Percentiles rank a stretch among this genome's conserved stretches.
Evolutionary conservation across 73 alveolate species (phyloP).

Genomic region (Symbiodinium natans): DNA sequence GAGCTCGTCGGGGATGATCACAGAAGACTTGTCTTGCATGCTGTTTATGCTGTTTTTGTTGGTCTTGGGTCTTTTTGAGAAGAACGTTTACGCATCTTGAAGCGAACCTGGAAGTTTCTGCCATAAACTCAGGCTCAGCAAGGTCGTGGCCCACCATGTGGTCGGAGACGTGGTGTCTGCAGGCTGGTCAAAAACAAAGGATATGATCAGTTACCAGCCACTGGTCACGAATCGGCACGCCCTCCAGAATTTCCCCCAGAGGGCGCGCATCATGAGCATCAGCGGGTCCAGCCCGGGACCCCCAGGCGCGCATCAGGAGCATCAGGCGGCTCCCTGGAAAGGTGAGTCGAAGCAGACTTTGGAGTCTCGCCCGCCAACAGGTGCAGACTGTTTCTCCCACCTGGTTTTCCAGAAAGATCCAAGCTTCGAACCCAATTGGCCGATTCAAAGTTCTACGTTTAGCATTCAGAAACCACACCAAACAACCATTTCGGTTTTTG

Average conservation of each 20-base stretch:
- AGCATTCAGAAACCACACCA: too few species aligned
- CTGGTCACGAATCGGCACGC: background rate
- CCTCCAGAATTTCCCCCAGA: background rate
- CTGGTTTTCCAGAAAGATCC: too few species aligned
- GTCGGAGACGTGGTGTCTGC: background rate
- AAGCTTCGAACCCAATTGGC: too few species aligned
- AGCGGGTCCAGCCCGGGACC: too few species aligned
- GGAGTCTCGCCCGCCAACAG: background rate
- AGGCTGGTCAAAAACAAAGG: background rate
- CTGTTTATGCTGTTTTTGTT: background rate
- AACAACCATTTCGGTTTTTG: too few species aligned
- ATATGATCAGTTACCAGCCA: background rate
- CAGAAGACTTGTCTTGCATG: background rate
- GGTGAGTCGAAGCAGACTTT: background rate
- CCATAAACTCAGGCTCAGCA: background rate
- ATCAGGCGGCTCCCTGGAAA: too few species aligned
- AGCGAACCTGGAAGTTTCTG: background rate
- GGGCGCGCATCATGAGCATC: too few species aligned
- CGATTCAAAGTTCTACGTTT: too few species aligned
- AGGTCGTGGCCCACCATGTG: constrained; percentile 17
- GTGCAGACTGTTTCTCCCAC: too few species aligned
- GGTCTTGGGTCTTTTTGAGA: background rate
- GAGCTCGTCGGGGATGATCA: background rate
- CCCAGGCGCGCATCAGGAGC: too few species aligned
- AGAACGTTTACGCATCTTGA: background rate